Evolutionary conservation across 495 filamentous ascomycete species (phyloP), one percentile per base, ranked within the genome.

Genomic region (Penicillium longicatenatum): DNA sequence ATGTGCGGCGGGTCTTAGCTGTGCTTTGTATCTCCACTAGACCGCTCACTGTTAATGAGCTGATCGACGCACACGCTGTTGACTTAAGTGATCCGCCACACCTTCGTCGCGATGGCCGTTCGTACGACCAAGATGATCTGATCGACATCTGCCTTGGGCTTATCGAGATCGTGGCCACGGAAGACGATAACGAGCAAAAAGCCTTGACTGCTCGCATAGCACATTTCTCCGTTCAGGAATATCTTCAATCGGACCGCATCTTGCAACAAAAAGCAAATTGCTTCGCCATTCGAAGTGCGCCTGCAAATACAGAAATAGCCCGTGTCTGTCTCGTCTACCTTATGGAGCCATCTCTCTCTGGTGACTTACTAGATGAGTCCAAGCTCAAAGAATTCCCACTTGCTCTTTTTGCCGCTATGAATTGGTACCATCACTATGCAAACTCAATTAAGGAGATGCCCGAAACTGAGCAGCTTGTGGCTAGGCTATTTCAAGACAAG

Each of bases 141-240:
- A n/a, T n/a, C n/a, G n/a, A n/a, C n/a, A n/a, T n/a, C n/a, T n/a
- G n/a, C n/a, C n/a, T n/a, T n/a, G n/a, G n/a, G n/a, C n/a, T n/a
- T n/a, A n/a, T n/a, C n/a, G n/a, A n/a, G n/a, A n/a, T n/a, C n/a
- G n/a, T n/a, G n/a, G n/a, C n/a, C n/a, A n/a, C n/a, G n/a, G n/a
- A n/a, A n/a, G n/a, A n/a, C n/a, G n/a, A n/a, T n/a, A n/a, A n/a
- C n/a, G n/a, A n/a, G n/a, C n/a, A n/a, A 21, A 37, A 22, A 10
- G 41, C 39, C 14, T 12, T 9, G 21, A 57, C 42, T 16, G 60
- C 65, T 54, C 69, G 64, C 7, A 69, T 77, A 33, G 68, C 73
- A 19, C 73, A 78, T 57, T 75, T 70, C 55, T 76, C 75, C 7
- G 69, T 76, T 6, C 69, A 71, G 47, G 72, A 77, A 55, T 77